phyloP scores from a whole-genome alignment of 768 basidiomycete species.

The Solioccasus polychromus region DNA sequence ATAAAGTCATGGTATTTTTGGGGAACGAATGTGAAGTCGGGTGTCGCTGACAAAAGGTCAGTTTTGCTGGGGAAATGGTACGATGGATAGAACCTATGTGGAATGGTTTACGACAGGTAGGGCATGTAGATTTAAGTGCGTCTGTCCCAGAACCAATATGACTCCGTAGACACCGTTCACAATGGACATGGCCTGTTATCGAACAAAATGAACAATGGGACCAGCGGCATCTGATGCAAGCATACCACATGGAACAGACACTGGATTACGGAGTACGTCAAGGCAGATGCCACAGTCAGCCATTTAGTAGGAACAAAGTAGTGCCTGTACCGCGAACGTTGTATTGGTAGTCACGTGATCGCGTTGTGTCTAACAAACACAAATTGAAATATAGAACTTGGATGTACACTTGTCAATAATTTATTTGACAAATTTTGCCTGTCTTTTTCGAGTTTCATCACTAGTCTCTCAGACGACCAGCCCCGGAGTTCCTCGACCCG shows the following conservation, averaged over 20 bases:
- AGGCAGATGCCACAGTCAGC: constrained; percentile 61
- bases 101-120: constrained; percentile 54
- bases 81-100: constrained; percentile 45
- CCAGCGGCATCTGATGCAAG: neutral
- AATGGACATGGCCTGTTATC: constrained; percentile 64
- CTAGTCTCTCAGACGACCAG: no score
- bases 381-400: constrained; percentile 20
- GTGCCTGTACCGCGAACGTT: neutral
- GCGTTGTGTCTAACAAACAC: constrained; percentile 22
- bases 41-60: constrained; percentile 35
- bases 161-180: constrained; percentile 53
- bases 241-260: constrained; percentile 64
- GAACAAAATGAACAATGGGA: constrained; percentile 4
- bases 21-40: constrained; percentile 51
- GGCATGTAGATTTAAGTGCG: constrained; percentile 49
- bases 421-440: neutral
- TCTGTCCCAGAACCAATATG: constrained; percentile 28
- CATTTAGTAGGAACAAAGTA: constrained; percentile 30
- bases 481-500: constrained; percentile 7
- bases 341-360: constrained; percentile 23
- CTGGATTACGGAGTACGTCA: constrained; percentile 51
- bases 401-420: constrained; percentile 1
- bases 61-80: neutral
- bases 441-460: constrained; percentile 4
- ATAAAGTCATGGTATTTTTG: constrained; percentile 57